These are phyloP conservation scores for Mesembryanthemum crystallinum DNA, from an alignment of 148 eudicot species.

Conservation along the genomic window DNA sequence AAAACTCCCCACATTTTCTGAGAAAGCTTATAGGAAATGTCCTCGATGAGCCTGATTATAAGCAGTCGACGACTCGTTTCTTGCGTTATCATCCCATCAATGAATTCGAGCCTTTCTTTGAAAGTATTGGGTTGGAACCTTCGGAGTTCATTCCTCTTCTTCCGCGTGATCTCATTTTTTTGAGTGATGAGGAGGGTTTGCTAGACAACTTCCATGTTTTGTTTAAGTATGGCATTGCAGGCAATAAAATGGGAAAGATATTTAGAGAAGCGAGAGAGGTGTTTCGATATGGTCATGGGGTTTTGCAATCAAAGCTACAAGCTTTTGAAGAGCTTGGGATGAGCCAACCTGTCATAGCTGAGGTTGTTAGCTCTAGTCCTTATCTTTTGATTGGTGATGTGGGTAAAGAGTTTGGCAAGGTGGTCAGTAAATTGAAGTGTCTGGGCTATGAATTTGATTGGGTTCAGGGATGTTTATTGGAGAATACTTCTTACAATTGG, in stretches of 20 bases:
- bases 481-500: slow-evolving; percentile 47
- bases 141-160: slow-evolving; percentile 40
- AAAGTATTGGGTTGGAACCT: slow-evolving; percentile 73
- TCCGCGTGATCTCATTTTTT: slow-evolving; percentile 52
- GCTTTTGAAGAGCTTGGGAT: slow-evolving; percentile 52
- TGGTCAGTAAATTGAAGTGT: slow-evolving; percentile 35
- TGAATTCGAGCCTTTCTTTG: slow-evolving; percentile 80
- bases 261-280: slow-evolving; percentile 55
- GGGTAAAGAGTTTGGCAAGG: slow-evolving; percentile 28
- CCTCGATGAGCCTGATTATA: slow-evolving; percentile 26
- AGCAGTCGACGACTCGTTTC: slow-evolving; percentile 39
- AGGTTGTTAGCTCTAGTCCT: slow-evolving; percentile 50
- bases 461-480: slow-evolving; percentile 44
- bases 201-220: slow-evolving; percentile 55
- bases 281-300: slow-evolving; percentile 46
- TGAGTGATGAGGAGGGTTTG: slow-evolving; percentile 52
- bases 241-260: slow-evolving; percentile 54
- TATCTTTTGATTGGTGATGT: slow-evolving; percentile 42
- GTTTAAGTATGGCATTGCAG: slow-evolving; percentile 57
- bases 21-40: slow-evolving; percentile 40
- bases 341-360: slow-evolving; percentile 33
- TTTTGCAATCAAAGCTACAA: slow-evolving; percentile 45
- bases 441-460: slow-evolving; percentile 47
- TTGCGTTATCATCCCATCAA: slow-evolving; percentile 69
- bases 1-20: slow-evolving; percentile 53